phyloP scores from a whole-genome alignment of 345 rosid species.

The Lepidium africanum region DNA sequence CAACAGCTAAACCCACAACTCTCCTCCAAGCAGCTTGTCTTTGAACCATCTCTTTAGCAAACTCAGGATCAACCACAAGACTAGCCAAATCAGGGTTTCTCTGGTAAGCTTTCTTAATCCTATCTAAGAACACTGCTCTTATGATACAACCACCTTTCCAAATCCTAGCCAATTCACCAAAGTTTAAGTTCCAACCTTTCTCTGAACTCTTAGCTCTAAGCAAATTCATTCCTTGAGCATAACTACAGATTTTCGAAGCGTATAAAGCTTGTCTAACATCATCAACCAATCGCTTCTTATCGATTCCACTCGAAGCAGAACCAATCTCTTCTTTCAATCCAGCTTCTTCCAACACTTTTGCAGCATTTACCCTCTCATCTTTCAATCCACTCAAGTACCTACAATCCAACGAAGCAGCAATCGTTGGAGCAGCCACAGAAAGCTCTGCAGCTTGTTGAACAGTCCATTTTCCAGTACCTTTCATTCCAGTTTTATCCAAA shows the following conservation, averaged over 20 bases:
- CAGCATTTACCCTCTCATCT: constrained; percentile 74
- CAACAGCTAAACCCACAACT: constrained; percentile 84
- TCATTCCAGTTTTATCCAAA: constrained; percentile 95
- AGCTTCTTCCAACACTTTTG: constrained; percentile 55
- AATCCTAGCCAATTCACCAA: constrained; percentile 84
- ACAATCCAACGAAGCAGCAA: constrained; percentile 89
- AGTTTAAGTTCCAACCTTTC: constrained; percentile 77
- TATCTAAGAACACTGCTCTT: constrained; percentile 89
- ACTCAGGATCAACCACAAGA: constrained; percentile 89
- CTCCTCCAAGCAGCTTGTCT: constrained; percentile 99
- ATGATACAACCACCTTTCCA: constrained; percentile 99
- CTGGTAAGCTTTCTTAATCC: constrained; percentile 94
- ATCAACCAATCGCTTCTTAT: constrained; percentile 84
- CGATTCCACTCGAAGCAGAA: constrained; percentile 37
- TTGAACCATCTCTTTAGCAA: constrained; percentile 94
- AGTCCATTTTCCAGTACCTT: constrained; percentile 98
- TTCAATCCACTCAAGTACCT: constrained; percentile 90
- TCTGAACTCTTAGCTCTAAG: constrained; percentile 84
- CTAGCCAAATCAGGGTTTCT: constrained; percentile 84
- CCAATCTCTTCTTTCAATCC: constrained; percentile 71
- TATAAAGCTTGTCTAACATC: constrained; percentile 92
- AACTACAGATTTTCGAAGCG: constrained; percentile 91
- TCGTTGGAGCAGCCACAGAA: constrained; percentile 95
- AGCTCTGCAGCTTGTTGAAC: constrained; percentile 98
- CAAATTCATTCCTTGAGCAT: constrained; percentile 95